Evolutionary conservation across 306 rosid genomes (phyloP).

Genomic region (Pterocarpus macrocarpus): DNA sequence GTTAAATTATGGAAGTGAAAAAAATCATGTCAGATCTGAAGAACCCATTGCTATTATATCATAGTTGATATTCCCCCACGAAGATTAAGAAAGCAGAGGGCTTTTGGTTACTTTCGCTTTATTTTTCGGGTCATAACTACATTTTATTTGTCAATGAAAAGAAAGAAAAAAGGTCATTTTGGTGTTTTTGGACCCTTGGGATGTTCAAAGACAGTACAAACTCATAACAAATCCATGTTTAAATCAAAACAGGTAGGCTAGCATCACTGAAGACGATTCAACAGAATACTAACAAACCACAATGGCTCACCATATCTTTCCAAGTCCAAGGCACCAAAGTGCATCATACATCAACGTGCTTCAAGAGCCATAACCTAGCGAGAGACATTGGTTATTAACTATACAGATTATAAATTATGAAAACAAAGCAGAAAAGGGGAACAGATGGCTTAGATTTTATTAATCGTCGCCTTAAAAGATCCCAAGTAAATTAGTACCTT

Average conservation of each 20-base stretch:
- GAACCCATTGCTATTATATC: too few species aligned
- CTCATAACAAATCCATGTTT: too few species aligned
- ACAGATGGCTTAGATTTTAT: slow-evolving; percentile 24
- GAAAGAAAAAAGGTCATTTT: too few species aligned
- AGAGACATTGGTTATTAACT: not conserved
- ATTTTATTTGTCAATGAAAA: too few species aligned
- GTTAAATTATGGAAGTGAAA: too few species aligned
- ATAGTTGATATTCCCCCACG: too few species aligned
- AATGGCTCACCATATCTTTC: not conserved
- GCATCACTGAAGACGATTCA: not conserved
- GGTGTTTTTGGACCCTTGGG: too few species aligned
- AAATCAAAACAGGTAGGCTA: not conserved
- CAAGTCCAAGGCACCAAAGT: not conserved
- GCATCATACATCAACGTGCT: not conserved
- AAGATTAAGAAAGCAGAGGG: too few species aligned
- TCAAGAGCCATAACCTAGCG: slow-evolving; percentile 2
- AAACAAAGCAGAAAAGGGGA: not conserved
- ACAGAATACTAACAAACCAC: not conserved
- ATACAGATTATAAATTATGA: not conserved
- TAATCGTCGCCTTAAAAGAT: slow-evolving; percentile 39
- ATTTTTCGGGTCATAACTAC: too few species aligned
- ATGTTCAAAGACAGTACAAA: too few species aligned
- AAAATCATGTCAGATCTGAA: too few species aligned
- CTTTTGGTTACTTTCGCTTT: too few species aligned
- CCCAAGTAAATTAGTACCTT: slow-evolving; percentile 24